A percentile compares a stretch with the other conserved stretches of the same genome.
phyloP scores from a whole-genome alignment of 176 grass and related monocot genomes.

The Dactylis glomerata region DNA sequence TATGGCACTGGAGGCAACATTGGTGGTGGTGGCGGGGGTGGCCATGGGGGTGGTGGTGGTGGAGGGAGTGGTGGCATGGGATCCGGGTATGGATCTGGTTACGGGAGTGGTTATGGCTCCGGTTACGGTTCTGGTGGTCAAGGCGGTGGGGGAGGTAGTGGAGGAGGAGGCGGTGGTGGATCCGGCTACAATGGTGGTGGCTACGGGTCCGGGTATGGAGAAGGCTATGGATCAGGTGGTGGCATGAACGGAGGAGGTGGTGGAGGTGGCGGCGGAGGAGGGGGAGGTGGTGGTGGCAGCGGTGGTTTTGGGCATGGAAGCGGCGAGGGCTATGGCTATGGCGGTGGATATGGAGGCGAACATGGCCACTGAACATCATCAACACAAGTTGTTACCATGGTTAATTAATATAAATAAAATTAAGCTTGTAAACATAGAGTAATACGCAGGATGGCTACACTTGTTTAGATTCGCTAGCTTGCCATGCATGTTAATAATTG shows the following conservation, averaged over 20 bases:
- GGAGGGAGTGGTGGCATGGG: not conserved
- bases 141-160: not conserved
- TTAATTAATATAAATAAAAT: not conserved
- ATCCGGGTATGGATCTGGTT: not conserved
- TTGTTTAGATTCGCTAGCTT: not conserved
- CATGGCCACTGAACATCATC: slow-evolving; percentile 2
- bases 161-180: not conserved
- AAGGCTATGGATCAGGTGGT: not conserved
- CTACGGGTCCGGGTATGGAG: not conserved
- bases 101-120: not conserved
- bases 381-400: not conserved
- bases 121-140: not conserved
- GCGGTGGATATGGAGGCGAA: not conserved
- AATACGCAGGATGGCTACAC: not conserved
- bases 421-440: not conserved
- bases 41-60: not conserved
- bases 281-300: not conserved
- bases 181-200: not conserved
- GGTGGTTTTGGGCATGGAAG: not conserved
- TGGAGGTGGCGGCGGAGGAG: not conserved
- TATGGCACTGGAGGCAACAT: not conserved
- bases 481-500: not conserved
- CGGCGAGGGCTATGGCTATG: not conserved
- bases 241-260: not conserved
- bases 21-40: not conserved